Base-by-base conservation (phyloP, 164 flowering plant species). In the Stephania cephalantha region DNA sequence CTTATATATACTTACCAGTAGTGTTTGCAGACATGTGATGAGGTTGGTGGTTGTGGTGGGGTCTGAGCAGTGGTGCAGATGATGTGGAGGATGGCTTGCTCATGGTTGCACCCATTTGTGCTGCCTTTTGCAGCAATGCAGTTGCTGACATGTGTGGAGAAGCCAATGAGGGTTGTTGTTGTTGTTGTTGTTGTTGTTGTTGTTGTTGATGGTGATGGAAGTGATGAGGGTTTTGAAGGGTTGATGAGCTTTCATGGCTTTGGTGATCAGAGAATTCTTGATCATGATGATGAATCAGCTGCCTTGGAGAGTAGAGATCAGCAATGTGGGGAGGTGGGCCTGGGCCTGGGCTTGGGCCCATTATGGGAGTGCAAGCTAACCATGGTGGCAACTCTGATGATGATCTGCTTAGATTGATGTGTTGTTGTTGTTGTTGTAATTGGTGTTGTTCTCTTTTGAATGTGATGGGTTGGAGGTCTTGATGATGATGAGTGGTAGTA, bases 81-180 rank as follows among this genome's bases (percentile, higher is more conserved):
- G 76, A 31, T 74, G 81, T 71, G 50, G 84, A 69, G 44, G 71
- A 70, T 11, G 74, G 69, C 50, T 78, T 77, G 83, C 87, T 87
- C 85, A 88, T 82, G 22, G 89, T 85, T 73, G 94, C 86, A 75
- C 98, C 98, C 93, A 94, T 91, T 76, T 90, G 94, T 35, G 98
- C 92, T 80, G 98, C 98, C 73, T 92, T 92, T 71, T 94, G 98
- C 73, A 94, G 90, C 83, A 94, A 83, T 70, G 97, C 98, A 53
- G 98, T 94, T 4, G 98, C 98, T n/a, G 98, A 92, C 89, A 90
- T 91, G 81, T 90, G 89, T 8, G 95, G 85, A 8, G 87, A 82
- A 8, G 81, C 12, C 11, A 82, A 46, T 29, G 84, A 70, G 18
- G 61, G 15, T 12, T 53, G 61, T 12, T 53, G 18, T 53, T 53